Conservation (phyloP, 2,329 filamentous ascomycete genomes). For the Scedosporium boydii region DNA sequence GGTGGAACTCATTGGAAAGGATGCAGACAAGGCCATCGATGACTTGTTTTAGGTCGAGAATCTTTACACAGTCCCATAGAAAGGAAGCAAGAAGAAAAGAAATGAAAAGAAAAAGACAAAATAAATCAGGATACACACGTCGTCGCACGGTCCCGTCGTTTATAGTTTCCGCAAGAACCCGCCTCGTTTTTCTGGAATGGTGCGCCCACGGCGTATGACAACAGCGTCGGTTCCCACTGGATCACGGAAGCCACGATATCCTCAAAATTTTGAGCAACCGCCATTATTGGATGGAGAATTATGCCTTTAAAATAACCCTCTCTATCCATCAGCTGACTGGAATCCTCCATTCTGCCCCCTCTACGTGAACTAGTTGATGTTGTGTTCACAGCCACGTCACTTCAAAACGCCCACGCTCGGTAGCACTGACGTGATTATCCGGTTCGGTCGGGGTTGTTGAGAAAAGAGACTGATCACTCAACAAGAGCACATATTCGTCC, state of each 20-base stretch:
- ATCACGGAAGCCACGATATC: no score
- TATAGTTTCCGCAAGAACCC: no score
- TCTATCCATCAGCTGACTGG: neutral
- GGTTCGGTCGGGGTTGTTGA: neutral
- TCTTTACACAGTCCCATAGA: neutral
- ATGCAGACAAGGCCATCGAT: conserved; percentile 84
- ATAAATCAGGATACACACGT: neutral
- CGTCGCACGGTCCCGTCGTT: no score
- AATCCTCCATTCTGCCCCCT: neutral
- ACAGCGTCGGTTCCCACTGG: no score
- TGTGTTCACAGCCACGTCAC: neutral
- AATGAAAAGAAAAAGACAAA: neutral
- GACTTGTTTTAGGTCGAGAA: conserved; percentile 58
- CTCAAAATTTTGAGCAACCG: no score
- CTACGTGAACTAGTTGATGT: neutral
- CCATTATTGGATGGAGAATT: no score
- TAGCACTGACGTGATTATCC: neutral
- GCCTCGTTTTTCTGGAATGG: no score
- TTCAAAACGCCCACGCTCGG: neutral
- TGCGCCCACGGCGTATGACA: no score
- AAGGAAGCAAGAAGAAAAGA: neutral
- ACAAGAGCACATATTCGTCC: neutral
- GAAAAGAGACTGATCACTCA: neutral
- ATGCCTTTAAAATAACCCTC: neutral
- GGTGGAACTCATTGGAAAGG: conserved; percentile 85